A percentile compares a stretch with the other conserved stretches of the same genome.
These are phyloP conservation scores for Phytophthora fragariaefolia DNA, from an alignment of 352 stramenopile genomes.

Conservation along the genomic window DNA sequence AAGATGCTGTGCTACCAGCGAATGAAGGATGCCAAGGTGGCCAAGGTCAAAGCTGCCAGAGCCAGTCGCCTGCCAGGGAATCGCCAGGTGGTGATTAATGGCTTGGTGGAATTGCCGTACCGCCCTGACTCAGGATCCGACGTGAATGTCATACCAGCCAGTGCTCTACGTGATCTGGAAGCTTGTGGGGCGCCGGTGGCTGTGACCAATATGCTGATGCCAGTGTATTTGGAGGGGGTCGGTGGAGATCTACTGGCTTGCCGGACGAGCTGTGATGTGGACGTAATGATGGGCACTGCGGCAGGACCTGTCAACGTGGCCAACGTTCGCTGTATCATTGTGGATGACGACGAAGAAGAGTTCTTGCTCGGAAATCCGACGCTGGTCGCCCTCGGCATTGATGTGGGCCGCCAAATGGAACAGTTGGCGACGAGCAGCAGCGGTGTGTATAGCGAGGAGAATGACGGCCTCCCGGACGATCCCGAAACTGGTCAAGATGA, in stretches of 20 bases:
- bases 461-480: background rate
- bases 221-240: background rate
- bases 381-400: background rate
- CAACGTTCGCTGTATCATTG: background rate
- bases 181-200: too few relatives aligned
- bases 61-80: too few relatives aligned
- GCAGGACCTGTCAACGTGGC: background rate
- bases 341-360: background rate
- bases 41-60: too few relatives aligned
- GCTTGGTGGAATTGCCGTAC: too few relatives aligned
- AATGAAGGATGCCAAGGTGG: too few relatives aligned
- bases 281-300: background rate
- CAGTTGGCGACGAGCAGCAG: background rate
- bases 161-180: too few relatives aligned
- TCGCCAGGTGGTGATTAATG: too few relatives aligned
- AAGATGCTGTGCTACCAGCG: too few relatives aligned
- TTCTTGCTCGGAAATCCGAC: background rate
- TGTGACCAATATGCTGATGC: background rate
- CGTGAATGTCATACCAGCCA: too few relatives aligned
- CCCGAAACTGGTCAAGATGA: background rate
- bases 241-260: background rate
- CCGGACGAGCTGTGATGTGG: background rate
- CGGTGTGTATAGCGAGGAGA: background rate
- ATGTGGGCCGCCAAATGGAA: background rate
- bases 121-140: too few relatives aligned